Base-by-base conservation (phyloP, 352 stramenopile species). In the Phytopythium aichiense region DNA sequence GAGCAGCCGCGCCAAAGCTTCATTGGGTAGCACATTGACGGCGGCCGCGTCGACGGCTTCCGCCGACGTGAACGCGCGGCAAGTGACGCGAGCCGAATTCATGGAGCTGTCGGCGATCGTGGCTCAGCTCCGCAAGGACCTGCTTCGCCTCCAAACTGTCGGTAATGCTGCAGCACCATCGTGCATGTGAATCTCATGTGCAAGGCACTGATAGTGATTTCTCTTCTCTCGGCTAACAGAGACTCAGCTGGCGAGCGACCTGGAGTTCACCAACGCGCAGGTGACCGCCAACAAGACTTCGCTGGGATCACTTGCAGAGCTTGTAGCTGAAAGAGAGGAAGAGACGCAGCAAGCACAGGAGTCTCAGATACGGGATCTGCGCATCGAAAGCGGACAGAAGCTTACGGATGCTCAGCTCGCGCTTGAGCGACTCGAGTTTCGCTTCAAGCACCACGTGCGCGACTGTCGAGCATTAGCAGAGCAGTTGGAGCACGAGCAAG, bases 391-490 rank as follows among this genome's bases (percentile, higher is more conserved):
- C 12, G 67, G 77, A 4, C 71, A 86, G 33, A 71, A 60, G 23
- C 66, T 86, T 22, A 79, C 69, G 12, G 77, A 86, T 25, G 42
- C 82, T 22, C 73, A 79, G 35, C 46, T 83, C 31, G 65, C 74
- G 11, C 66, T 87, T 18, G 72, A 89, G 43, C 73, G 76, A 22
- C 65, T 89, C n/a, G 80, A 89, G 56, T 87, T 89, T n/a, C 73
- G 76, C n/a, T 78, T 87, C 59, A 82, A 80, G 31, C 80, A 89
- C 55, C 80, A 87, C 43, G 38, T 74, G 13, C 75, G 77, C 0
- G 76, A 87, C 53, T 85, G 70, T 18, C 69, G 84, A 51, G 61
- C 76, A 18, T 53, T 89, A 35, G 61, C 62, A 0, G 76, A 89
- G 48, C 80, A 84, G 28, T 64, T 79, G 0, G 77, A 87, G 42